These are phyloP conservation scores for Dorcoceras hygrometricum DNA, from an alignment of 257 asterid species.

Conservation along the genomic window DNA sequence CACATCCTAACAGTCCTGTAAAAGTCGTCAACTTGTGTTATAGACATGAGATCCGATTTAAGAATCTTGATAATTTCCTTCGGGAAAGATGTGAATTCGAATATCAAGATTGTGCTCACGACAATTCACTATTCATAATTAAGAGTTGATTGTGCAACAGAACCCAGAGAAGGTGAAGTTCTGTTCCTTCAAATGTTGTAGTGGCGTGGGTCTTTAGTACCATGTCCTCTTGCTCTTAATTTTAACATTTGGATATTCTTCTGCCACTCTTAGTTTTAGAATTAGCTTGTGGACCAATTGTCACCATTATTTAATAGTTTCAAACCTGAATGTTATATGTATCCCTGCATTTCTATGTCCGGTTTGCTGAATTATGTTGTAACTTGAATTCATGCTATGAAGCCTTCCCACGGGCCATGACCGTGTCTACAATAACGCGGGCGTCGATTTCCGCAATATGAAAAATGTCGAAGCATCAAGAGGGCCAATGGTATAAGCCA, in stretches of 20 bases:
- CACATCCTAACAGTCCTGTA: constrained; percentile 26
- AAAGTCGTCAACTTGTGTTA: constrained; percentile 36
- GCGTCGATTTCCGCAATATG: too few species aligned
- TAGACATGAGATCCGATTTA: constrained; percentile 23
- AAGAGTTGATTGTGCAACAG: constrained; percentile 26
- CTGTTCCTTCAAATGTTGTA: constrained; percentile 28
- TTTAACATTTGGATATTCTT: constrained; percentile 19
- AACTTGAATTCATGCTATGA: too few species aligned
- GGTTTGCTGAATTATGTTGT: constrained; percentile 7
- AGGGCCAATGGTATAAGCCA: too few species aligned
- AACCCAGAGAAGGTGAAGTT: constrained; percentile 21
- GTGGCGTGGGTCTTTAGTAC: constrained; percentile 43
- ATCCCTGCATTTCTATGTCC: constrained; percentile 14
- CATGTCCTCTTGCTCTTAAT: constrained; percentile 36
- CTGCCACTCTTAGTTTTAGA: constrained; percentile 30
- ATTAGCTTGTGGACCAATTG: constrained; percentile 9
- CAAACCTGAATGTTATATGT: constrained; percentile 12
- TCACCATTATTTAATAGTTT: background rate
- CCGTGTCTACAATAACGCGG: too few species aligned
- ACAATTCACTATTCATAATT: constrained; percentile 28
- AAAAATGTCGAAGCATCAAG: too few species aligned
- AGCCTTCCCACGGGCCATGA: too few species aligned
- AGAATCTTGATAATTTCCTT: constrained; percentile 19
- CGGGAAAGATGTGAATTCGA: constrained; percentile 25
- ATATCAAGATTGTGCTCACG: constrained; percentile 25